A percentile compares a stretch with the other conserved stretches of the same genome.
Conservation (phyloP, 176 grass and related monocot species). For the Hyparrhenia diplandra region DNA sequence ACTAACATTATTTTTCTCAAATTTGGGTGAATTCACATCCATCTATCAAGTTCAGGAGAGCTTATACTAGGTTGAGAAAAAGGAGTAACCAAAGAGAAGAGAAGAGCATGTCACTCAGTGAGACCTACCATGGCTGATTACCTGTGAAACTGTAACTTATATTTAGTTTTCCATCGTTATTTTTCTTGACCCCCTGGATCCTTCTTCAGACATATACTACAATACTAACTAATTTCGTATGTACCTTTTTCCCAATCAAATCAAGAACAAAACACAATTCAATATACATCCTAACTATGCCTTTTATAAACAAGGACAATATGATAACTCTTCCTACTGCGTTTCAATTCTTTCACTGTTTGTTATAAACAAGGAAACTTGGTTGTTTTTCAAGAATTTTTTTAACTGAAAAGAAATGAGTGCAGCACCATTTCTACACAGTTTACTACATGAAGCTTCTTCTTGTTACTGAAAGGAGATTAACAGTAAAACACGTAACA, state of each 20-base stretch:
- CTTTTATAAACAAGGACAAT: slow-evolving; percentile 3
- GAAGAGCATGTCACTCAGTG: not conserved
- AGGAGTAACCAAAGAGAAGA: not conserved
- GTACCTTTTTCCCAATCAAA: not conserved
- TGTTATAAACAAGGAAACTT: not conserved
- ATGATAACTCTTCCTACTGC: not conserved
- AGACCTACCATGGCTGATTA: too few species aligned
- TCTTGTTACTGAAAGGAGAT: not conserved
- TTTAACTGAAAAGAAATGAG: not conserved
- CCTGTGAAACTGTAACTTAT: not conserved
- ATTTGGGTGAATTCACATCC: not conserved
- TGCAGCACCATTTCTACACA: not conserved
- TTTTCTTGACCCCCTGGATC: too few species aligned
- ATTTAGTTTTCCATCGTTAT: not conserved
- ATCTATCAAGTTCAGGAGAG: not conserved
- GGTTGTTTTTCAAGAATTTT: too few species aligned
- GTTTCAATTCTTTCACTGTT: not conserved
- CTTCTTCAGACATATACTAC: too few species aligned
- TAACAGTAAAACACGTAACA: not conserved
- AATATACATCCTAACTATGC: not conserved
- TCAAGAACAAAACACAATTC: not conserved
- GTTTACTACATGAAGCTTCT: slow-evolving; percentile 12
- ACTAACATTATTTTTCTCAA: slow-evolving; percentile 2
- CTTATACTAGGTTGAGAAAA: not conserved
- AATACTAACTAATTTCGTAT: not conserved